Evolutionary conservation across 805 yeast genomes (phyloP), one percentile per base, ranked within the genome.

Genomic region (Ogataea naganishii): DNA sequence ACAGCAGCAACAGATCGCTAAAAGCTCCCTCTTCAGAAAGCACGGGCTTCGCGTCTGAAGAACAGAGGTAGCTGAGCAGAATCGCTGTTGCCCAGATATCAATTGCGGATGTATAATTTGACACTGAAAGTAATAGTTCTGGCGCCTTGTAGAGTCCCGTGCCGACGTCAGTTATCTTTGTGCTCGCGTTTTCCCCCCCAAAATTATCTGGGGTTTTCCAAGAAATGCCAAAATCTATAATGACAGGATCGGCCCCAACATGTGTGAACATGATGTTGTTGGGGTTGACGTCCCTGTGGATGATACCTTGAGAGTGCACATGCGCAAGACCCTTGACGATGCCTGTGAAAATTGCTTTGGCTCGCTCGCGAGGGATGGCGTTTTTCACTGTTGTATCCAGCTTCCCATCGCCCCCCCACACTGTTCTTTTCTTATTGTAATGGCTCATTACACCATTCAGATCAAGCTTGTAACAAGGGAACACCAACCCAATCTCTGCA

Each of bases 71-170:
- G n/a, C 77, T 70, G 28, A 76, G 41, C 2, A 81, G 44, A 8
- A 84, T 66, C 0, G 84, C 94, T 13, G 72, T 47, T 1, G 81
- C 59, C 94, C 94, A 83, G 11, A 80, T 59, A 43, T 83, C 94
- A 7, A 82, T 58, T 23, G 64, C 72, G 21, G 46, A 49, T 3
- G 66, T 55, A 44, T 83, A 83, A 35, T 62, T 58, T 1, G 58
- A 37, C n/a, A 69, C 53, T 0, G 83, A 81, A 29, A 80, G 66
- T 24, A 82, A 57, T 27, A 80, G 53, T 44, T 83, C 94, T 0
- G 94, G 89, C 0, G 92, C 76, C 36, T 80, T 75, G 53, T 72
- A 84, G 20, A 63, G 62, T 2, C 78, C 75, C 0, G 88, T 77
- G 14, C 79, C 66, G 4, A 84, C 75, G 39, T 72, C 81, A n/a